Evolutionary conservation across 2,329 filamentous ascomycete species (phyloP), one percentile per base, ranked within the genome.

Genomic region (Ciborinia camelliae): DNA sequence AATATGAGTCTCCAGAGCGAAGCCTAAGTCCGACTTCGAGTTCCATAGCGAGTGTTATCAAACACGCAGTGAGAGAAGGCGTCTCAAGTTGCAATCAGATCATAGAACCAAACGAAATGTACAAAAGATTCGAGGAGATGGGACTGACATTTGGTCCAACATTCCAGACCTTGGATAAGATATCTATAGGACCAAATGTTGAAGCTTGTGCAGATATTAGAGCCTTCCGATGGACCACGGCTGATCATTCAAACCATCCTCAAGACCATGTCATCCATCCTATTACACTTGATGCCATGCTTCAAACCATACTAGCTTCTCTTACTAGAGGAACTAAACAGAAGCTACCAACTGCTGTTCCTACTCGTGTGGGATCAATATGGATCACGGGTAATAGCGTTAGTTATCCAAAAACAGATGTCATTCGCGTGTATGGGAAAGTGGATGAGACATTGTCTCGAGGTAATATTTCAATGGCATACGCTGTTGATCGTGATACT

Each of bases 231-330:
- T 68, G 68, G 2, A 75, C 69, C 63, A 12, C 26, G 15, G 15
- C 26, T 8, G 47, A 50, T 3, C 14, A 50, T 18, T 15, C 26
- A 18, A 66, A 74, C 37, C 20, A 54, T 23, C 14, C 4, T 4
- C 66, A 68, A 65, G 76, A 79, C 3, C 82, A 85, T 67, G 63
- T 84, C 5, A 79, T 86, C 30, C 84, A 87, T 67, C 84, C 84
- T 0, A 79, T 81, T 6, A 85, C 83, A 0, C 75, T 86, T 18
- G 84, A 86, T 68, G 75, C 80, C 2, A 80, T 86, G 26, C 50
- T 62, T 51, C 67, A 68, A 26, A 39, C 61, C 14, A 43, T 35
- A 20, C 32, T n/a, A n/a, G 43, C 51, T 23, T 50, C 59, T 55
- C 50, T 62, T 7, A 47, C 54, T 14, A 48, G 30, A 76, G 76